Base-by-base conservation (phyloP, 2,329 filamentous ascomycete species). In the Didymellaceae sp. region DNA sequence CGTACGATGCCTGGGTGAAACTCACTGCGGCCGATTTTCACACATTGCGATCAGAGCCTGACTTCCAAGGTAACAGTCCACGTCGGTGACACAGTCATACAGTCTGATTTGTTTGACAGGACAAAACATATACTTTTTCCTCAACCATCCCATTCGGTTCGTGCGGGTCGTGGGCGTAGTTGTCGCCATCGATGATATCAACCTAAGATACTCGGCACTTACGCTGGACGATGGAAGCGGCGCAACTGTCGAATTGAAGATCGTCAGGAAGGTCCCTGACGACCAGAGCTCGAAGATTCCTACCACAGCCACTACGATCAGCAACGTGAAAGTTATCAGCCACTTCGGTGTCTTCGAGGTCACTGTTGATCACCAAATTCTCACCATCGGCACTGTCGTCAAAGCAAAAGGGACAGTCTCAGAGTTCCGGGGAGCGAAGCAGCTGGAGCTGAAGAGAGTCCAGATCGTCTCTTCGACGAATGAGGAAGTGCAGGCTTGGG, bases 151-250 rank as follows among this genome's bases (percentile, higher is more conserved):
- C 2, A 77, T 80, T 20, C 78, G 77, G 45, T 80, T 67, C 54
- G 72, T 80, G 13, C 69, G 75, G 26, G 57, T 81, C 6, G 73
- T 78, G 4, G 78, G 76, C 7, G 62, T 75, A 6, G 63, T 80
- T 4, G 73, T 78, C 21, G 75, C 75, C 4, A 74, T 80, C 52
- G 67, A 74, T 14, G 74, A 76, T 38, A 71, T 75, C 42, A 68
- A 65, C 18, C 25, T 59, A 9, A 72, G 65, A 45, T 78, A 74
- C 55, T 71, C 71, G 2, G 59, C 84, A 33, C 72, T 87, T 28
- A 81, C 78, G 1, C 58, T 87, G 9, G 85, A 87, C 65, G 85
- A 87, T 58, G 80, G 83, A 59, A 85, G 82, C 65, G 84, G 84
- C 26, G 75, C 74, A 0, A 82, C 75, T 5, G 75, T 87, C 46